These are phyloP conservation scores for Rhodomyrtus psidioides DNA, from an alignment of 441 rosid genomes.

Conservation along the genomic window DNA sequence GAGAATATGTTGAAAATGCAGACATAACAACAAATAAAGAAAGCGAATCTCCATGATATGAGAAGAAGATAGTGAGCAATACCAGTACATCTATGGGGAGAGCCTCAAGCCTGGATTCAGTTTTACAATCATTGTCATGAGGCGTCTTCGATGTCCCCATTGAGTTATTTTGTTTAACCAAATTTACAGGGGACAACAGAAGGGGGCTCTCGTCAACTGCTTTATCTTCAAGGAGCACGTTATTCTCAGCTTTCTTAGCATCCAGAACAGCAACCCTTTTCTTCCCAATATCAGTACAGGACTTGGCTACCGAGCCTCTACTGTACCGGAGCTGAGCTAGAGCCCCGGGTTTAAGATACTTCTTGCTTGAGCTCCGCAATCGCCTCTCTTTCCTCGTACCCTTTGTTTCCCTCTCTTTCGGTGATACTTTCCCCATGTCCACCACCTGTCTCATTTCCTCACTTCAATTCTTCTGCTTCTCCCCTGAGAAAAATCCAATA, in stretches of 20 bases:
- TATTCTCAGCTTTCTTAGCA: slow-evolving; percentile 28
- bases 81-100: slow-evolving; percentile 93
- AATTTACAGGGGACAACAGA: slow-evolving; percentile 56
- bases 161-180: slow-evolving; percentile 37
- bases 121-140: slow-evolving; percentile 32
- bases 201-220: slow-evolving; percentile 36
- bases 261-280: slow-evolving; percentile 55
- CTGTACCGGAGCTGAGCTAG: slow-evolving; percentile 67
- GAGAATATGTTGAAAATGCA: background rate
- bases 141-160: slow-evolving; percentile 77
- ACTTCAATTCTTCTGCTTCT: background rate
- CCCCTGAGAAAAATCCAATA: background rate
- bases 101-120: slow-evolving; percentile 72
- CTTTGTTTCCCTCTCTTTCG: slow-evolving; percentile 36
- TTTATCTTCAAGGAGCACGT: slow-evolving; percentile 18
- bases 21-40: background rate
- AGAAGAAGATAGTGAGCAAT: background rate
- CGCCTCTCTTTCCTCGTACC: slow-evolving; percentile 48
- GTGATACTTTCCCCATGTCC: slow-evolving; percentile 65
- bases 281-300: slow-evolving; percentile 74
- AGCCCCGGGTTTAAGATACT: slow-evolving; percentile 79
- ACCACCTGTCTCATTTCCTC: background rate
- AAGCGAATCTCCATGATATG: background rate
- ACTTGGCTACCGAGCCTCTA: slow-evolving; percentile 42
- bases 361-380: slow-evolving; percentile 41